A percentile compares a stretch with the other conserved stretches of the same genome.
Evolutionary conservation across 768 basidiomycete species (phyloP).

Genomic region (Tulasnella sp.): DNA sequence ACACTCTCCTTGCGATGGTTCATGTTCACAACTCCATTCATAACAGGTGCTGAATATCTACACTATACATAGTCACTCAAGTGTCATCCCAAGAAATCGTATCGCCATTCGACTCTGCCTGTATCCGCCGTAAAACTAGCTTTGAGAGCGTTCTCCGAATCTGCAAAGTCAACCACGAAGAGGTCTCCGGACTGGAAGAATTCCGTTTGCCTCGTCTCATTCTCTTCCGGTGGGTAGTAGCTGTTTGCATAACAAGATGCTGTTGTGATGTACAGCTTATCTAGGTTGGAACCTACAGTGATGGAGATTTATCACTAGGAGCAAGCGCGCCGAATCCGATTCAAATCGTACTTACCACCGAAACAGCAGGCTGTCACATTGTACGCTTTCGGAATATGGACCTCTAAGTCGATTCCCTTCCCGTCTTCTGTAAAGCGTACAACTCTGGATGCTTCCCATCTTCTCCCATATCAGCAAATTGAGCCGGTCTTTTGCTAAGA

Average conservation of each 20-base stretch:
- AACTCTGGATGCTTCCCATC: constrained; percentile 53
- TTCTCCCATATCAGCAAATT: too few relatives aligned
- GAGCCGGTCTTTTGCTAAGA: constrained; percentile 15
- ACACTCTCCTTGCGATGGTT: too few relatives aligned
- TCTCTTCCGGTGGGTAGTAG: constrained; percentile 32
- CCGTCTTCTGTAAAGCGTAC: constrained; percentile 45
- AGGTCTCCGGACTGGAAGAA: constrained; percentile 46
- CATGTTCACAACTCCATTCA: too few relatives aligned
- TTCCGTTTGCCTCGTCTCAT: constrained; percentile 33
- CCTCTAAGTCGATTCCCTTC: constrained; percentile 36
- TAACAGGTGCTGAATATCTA: too few relatives aligned
- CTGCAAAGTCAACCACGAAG: constrained; percentile 37
- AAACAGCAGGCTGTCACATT: constrained; percentile 59
- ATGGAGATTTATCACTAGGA: neutral
- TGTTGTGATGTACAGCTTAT: constrained; percentile 51
- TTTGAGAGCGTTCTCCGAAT: neutral
- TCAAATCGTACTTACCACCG: constrained; percentile 36
- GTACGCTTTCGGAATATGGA: constrained; percentile 47
- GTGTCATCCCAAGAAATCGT: constrained; percentile 1
- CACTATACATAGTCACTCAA: neutral
- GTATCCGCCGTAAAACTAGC: neutral
- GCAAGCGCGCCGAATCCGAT: neutral
- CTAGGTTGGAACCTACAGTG: constrained; percentile 40
- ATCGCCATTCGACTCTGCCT: constrained; percentile 9
- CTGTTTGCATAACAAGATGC: constrained; percentile 32